Evolutionary conservation across 2,329 filamentous ascomycete genomes (phyloP).

Genomic region (Talaromyces sp.): DNA sequence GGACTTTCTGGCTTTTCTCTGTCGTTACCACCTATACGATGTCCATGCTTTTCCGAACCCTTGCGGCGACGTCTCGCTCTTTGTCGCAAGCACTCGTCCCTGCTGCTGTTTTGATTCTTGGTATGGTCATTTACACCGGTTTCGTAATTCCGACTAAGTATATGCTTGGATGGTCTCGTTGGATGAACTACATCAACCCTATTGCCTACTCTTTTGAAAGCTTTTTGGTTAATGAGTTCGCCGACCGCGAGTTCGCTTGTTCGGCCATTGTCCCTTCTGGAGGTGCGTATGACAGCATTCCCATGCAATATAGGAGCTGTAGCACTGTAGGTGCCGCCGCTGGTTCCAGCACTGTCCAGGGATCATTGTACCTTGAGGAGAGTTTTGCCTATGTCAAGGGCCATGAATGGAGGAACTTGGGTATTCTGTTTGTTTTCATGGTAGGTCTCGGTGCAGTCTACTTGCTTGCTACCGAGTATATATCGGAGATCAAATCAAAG

Average conservation of each 20-base stretch:
- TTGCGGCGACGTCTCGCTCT: slow-evolving; percentile 72
- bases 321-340: slow-evolving; percentile 56
- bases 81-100: slow-evolving; percentile 57
- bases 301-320: slow-evolving; percentile 51
- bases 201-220: slow-evolving; percentile 77
- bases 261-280: slow-evolving; percentile 38
- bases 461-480: slow-evolving; percentile 62
- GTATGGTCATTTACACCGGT: slow-evolving; percentile 49
- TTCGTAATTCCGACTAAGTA: slow-evolving; percentile 49
- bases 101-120: slow-evolving; percentile 49
- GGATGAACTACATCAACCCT: slow-evolving; percentile 79
- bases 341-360: slow-evolving; percentile 53
- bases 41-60: slow-evolving; percentile 82
- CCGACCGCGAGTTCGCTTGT: slow-evolving; percentile 58
- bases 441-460: slow-evolving; percentile 61
- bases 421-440: slow-evolving; percentile 64
- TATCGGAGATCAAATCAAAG: slow-evolving; percentile 66
- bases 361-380: slow-evolving; percentile 56
- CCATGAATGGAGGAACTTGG: slow-evolving; percentile 67
- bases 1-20: slow-evolving; percentile 77
- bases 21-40: slow-evolving; percentile 72
- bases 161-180: slow-evolving; percentile 77
- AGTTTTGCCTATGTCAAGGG: slow-evolving; percentile 56
- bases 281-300: slow-evolving; percentile 35
- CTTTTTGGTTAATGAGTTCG: slow-evolving; percentile 80